Conservation (phyloP, 352 stramenopile species). For the Thraustochytrium striatum region DNA sequence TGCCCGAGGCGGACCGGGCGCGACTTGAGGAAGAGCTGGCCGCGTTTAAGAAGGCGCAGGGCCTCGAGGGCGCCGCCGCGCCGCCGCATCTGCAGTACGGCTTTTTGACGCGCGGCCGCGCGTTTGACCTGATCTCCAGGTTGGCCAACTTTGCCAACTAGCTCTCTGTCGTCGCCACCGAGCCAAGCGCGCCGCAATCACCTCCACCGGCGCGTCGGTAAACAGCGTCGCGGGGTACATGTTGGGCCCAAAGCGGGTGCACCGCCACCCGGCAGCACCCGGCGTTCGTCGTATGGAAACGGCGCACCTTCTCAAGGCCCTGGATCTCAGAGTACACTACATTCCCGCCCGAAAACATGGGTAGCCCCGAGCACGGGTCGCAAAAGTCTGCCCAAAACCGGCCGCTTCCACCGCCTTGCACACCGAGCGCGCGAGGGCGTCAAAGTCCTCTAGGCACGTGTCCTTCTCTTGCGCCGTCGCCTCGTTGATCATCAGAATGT, state of each 20-base stretch:
- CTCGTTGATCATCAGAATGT: conserved; percentile 6
- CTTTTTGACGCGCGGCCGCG: neutral
- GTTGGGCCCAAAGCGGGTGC: conserved; percentile 85
- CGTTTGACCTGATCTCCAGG: neutral
- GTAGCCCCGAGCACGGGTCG: conserved; percentile 91
- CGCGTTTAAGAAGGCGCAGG: neutral
- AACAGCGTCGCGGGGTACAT: conserved; percentile 95
- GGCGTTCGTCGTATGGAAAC: conserved; percentile 66
- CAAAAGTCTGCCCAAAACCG: conserved; percentile 93
- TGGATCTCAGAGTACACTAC: conserved; percentile 80
- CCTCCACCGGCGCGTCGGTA: conserved; percentile 77
- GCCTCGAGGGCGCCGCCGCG: neutral
- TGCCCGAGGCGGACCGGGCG: neutral
- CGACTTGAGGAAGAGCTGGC: neutral
- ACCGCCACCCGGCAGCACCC: conserved; percentile 93
- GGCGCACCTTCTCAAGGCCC: conserved; percentile 69
- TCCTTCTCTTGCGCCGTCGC: conserved; percentile 25
- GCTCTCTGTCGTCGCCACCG: neutral
- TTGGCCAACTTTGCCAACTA: neutral
- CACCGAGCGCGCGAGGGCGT: conserved; percentile 80
- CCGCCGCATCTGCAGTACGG: neutral
- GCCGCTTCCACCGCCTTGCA: conserved; percentile 67
- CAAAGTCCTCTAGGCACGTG: conserved; percentile 61
- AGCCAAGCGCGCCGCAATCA: conserved; percentile 57
- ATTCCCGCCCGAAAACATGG: conserved; percentile 85